Conservation (phyloP, 768 basidiomycete genomes). For the Galerina marginata region DNA sequence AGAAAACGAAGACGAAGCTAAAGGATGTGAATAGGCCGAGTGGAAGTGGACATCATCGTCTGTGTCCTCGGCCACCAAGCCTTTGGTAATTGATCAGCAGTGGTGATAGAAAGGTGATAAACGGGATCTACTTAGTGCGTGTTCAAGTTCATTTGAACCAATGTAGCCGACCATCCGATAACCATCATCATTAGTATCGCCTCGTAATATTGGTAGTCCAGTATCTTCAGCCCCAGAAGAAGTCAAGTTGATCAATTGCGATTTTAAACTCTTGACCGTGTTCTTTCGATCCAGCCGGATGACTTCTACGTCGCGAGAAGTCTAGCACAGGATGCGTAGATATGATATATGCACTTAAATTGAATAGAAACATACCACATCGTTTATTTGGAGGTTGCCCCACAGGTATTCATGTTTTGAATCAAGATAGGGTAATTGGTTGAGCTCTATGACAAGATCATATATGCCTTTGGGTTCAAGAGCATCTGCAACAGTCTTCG, state of each 20-base stretch:
- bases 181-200: conserved; percentile 49
- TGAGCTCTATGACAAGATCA: conserved; percentile 93
- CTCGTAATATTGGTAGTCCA: conserved; percentile 86
- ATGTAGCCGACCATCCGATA: conserved; percentile 87
- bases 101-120: conserved; percentile 9
- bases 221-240: conserved; percentile 70
- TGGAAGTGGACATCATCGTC: conserved; percentile 74
- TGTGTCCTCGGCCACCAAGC: conserved; percentile 75
- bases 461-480: conserved; percentile 95
- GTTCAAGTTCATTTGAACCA: conserved; percentile 91
- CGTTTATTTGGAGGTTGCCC: conserved; percentile 75
- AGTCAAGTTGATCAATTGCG: conserved; percentile 66
- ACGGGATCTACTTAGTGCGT: conserved; percentile 74
- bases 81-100: conserved; percentile 39
- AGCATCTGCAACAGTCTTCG: conserved; percentile 88
- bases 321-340: conserved; percentile 44
- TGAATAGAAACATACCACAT: conserved; percentile 65
- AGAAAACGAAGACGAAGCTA: conserved; percentile 62
- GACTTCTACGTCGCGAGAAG: conserved; percentile 65
- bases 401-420: conserved; percentile 89
- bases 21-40: conserved; percentile 43
- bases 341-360: neutral
- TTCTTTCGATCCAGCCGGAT: conserved; percentile 77
- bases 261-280: conserved; percentile 77
- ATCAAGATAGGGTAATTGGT: conserved; percentile 92